A percentile compares a stretch with the other conserved stretches of the same genome.
These are phyloP conservation scores for Ceratocystis harringtonii DNA, from an alignment of 2,329 filamentous ascomycete genomes.

Conservation along the genomic window DNA sequence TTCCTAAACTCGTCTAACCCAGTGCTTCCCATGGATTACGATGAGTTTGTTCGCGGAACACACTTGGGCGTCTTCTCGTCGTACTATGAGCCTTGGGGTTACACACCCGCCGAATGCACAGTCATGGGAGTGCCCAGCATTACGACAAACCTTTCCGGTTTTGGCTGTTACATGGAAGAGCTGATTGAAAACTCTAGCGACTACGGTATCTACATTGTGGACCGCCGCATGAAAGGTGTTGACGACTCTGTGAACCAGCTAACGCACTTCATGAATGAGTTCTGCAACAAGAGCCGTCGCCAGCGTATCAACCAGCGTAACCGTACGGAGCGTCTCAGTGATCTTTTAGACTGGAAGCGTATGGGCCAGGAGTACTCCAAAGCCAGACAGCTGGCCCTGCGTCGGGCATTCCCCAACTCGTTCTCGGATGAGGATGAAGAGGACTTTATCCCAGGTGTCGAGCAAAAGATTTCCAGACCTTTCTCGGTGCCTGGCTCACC, in stretches of 20 bases:
- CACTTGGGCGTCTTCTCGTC: constrained; percentile 92
- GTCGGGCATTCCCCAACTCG: constrained; percentile 78
- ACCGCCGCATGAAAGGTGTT: constrained; percentile 84
- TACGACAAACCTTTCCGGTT: constrained; percentile 93
- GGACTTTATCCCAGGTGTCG: constrained; percentile 80
- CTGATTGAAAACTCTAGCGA: constrained; percentile 95
- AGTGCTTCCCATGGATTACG: constrained; percentile 88
- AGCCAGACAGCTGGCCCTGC: constrained; percentile 78
- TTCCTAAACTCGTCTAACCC: constrained; percentile 94
- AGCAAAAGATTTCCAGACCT: constrained; percentile 88
- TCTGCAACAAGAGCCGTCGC: constrained; percentile 78
- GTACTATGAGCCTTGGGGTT: constrained; percentile 99
- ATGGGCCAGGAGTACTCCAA: constrained; percentile 99
- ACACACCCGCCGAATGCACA: constrained; percentile 94
- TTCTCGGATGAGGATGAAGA: constrained; percentile 76
- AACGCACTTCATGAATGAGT: constrained; percentile 72
- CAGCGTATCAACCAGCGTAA: constrained; percentile 99
- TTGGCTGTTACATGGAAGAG: constrained; percentile 99
- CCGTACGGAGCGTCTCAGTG: constrained; percentile 83
- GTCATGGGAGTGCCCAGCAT: constrained; percentile 99
- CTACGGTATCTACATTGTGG: constrained; percentile 98
- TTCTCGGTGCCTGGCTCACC: constrained; percentile 90
- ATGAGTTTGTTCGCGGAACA: constrained; percentile 94
- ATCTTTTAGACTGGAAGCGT: constrained; percentile 94
- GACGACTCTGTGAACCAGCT: constrained; percentile 97